These are phyloP conservation scores for Carex pumila DNA, from an alignment of 176 grass and related monocot genomes.

Conservation along the genomic window DNA sequence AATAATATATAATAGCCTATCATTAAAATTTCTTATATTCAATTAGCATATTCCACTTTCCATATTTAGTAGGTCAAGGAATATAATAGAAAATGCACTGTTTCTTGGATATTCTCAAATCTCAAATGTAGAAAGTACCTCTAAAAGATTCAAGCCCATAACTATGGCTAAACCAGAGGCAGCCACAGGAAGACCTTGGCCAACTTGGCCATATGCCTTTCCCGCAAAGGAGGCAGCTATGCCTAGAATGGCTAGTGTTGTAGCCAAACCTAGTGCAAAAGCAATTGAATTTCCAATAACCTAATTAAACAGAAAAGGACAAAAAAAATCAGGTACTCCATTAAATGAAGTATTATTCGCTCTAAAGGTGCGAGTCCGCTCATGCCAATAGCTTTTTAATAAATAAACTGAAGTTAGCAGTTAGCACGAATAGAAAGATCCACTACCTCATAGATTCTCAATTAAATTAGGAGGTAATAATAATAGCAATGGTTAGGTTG, in stretches of 20 bases:
- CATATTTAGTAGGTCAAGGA: background rate
- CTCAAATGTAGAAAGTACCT: slow-evolving; percentile 45
- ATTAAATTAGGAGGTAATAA: background rate
- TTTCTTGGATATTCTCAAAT: slow-evolving; percentile 4
- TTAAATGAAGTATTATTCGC: background rate
- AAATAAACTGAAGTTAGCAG: background rate
- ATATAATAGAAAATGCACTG: background rate
- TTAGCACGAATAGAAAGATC: background rate
- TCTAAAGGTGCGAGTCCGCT: background rate
- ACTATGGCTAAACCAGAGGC: slow-evolving; percentile 78
- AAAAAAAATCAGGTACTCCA: background rate
- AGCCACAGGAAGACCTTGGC: slow-evolving; percentile 86
- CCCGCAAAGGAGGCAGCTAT: slow-evolving; percentile 96
- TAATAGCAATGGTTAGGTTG: background rate
- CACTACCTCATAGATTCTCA: background rate
- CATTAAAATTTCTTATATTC: background rate
- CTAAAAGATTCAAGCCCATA: slow-evolving; percentile 90
- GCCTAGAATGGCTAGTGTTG: slow-evolving; percentile 85
- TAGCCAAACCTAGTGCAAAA: slow-evolving; percentile 86
- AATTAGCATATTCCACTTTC: background rate
- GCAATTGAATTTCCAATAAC: slow-evolving; percentile 92
- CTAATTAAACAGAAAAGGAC: slow-evolving; percentile 30
- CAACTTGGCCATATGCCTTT: slow-evolving; percentile 92
- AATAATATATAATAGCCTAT: background rate
- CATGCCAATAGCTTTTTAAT: background rate